Conservation (phyloP, 305 asterid genomes). For the Solanum hybrid region DNA sequence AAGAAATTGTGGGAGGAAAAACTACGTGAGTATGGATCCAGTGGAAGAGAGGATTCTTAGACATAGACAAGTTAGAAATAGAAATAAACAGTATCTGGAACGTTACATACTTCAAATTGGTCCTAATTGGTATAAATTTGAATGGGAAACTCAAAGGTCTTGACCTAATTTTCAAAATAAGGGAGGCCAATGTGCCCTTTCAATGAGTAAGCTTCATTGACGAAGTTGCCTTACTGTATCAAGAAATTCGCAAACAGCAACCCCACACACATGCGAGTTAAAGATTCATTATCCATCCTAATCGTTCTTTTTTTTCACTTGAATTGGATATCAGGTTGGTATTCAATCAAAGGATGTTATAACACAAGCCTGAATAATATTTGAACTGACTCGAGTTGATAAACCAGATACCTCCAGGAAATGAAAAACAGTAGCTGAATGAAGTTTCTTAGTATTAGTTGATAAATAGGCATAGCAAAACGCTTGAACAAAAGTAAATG, state of each 20-base stretch:
- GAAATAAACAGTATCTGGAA: neutral
- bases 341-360: neutral
- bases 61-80: neutral
- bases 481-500: neutral
- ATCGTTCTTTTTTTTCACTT: neutral
- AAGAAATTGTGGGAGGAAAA: neutral
- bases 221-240: neutral
- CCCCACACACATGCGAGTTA: neutral
- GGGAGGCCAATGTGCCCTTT: neutral
- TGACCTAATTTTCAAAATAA: neutral
- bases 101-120: neutral
- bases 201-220: neutral
- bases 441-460: neutral
- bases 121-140: neutral
- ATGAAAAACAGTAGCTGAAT: neutral
- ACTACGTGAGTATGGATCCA: neutral
- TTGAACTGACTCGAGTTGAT: neutral
- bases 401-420: neutral
- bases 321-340: neutral
- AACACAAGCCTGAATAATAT: neutral
- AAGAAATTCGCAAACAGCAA: neutral
- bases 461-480: neutral
- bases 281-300: neutral
- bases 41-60: neutral
- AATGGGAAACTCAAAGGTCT: neutral